phyloP scores from a whole-genome alignment of 225 moss, liverwort and hornwort species.

The Climacium dendroides region DNA sequence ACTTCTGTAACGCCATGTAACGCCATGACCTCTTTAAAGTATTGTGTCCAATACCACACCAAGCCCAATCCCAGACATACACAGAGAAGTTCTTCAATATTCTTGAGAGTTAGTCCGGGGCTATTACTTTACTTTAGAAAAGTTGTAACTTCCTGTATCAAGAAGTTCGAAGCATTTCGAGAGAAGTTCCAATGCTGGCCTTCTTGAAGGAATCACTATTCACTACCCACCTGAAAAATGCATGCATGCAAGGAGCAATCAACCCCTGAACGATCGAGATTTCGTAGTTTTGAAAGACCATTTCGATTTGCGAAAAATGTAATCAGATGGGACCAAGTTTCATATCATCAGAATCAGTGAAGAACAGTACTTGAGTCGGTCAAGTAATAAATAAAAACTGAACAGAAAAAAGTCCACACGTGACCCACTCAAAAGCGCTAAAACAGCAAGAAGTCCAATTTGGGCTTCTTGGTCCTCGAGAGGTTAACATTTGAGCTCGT shows the following conservation, averaged over 20 bases:
- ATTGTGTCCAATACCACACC: too few species aligned
- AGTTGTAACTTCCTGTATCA: too few species aligned
- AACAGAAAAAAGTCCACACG: neutral
- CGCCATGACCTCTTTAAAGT: too few species aligned
- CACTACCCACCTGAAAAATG: too few species aligned
- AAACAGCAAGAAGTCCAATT: neutral
- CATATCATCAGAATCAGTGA: neutral
- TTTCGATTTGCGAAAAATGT: neutral
- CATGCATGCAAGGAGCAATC: neutral
- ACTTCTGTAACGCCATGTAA: too few species aligned
- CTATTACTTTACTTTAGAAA: too few species aligned
- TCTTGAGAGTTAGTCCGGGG: too few species aligned
- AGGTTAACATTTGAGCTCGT: neutral
- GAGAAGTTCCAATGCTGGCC: neutral
- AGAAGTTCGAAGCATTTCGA: neutral
- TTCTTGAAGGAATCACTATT: neutral
- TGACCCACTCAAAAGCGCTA: neutral
- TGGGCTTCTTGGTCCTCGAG: neutral
- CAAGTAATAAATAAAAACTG: neutral
- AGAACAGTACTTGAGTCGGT: neutral
- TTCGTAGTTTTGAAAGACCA: neutral
- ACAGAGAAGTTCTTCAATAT: too few species aligned
- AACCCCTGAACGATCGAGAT: neutral
- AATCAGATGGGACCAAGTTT: neutral
- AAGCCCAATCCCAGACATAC: too few species aligned